Evolutionary conservation across 1,139 yeast species (phyloP), one percentile per base, ranked within the genome.

Genomic region (Taphrina communis): DNA sequence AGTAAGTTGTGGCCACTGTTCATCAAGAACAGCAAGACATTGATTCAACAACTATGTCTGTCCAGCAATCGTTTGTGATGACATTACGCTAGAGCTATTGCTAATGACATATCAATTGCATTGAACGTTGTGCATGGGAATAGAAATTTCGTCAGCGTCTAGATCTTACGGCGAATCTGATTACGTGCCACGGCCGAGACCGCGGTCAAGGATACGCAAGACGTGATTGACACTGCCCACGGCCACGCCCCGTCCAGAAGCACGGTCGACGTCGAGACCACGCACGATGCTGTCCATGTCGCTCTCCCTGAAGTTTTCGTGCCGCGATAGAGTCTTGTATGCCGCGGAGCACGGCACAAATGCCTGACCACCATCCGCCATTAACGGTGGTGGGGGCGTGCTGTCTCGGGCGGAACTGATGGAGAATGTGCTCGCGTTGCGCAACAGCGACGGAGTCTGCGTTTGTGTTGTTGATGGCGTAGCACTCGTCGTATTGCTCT

Each of bases 331-430:
- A 0, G 96, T 90, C 78, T 87, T 88, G 78, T 90, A 90, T 0
- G 97, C 97, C 74, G 91, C 96, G 6, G 94, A 87, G 76, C 95
- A 89, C 0, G 97, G 96, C 56, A 90, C 89, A 73, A 86, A 91
- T 70, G 88, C 85, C 1, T 86, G 86, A 9, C 74, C 73, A 56
- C 69, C 70, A 25, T 4, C 31, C 31, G 31, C 31, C 31, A 25
- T 25, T 25, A 25, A 25, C 41, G 70, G 44, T 42, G 74, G 72
- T 70, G 38, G 75, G 14, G 68, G 68, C 8, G 68, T 57, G 36
- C 53, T 58, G 46, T 65, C 63, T 21, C 63, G 12, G 7, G 59
- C 51, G n/a, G 68, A 65, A 48, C 62, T 56, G 51, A 58, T 57
- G 61, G 69, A 50, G 68, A 50, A 39, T 61, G 66, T 21, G 66